A percentile compares a stretch with the other conserved stretches of the same genome.
Evolutionary conservation across 1,139 yeast species (phyloP).

Genomic region (Suhomyces coccinellae): DNA sequence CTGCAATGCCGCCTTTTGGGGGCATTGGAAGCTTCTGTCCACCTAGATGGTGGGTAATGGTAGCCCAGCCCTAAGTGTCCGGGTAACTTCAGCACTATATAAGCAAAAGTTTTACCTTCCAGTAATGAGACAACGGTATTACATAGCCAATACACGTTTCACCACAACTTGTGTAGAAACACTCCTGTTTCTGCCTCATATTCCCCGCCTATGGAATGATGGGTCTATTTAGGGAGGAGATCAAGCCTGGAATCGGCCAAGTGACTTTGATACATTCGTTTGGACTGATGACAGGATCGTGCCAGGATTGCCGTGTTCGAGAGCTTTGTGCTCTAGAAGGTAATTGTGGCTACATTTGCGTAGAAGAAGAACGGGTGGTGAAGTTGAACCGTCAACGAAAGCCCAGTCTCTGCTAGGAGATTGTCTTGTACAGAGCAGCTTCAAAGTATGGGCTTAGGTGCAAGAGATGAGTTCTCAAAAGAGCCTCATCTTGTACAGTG

Average conservation of each 20-base stretch:
- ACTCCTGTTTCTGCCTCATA: conserved; percentile 78
- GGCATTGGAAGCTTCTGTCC: too few species aligned
- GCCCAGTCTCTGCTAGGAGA: too few species aligned
- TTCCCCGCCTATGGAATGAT: conserved; percentile 52
- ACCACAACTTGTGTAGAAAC: conserved; percentile 8
- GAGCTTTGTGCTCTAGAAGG: conserved; percentile 3
- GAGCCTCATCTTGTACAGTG: too few species aligned
- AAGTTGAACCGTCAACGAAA: too few species aligned
- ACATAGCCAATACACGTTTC: conserved; percentile 4
- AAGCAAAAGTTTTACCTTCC: not conserved
- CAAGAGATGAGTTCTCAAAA: too few species aligned
- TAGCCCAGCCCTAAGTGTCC: conserved; percentile 7
- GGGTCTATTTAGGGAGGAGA: conserved; percentile 76
- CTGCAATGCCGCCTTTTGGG: too few species aligned
- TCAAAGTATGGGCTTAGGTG: too few species aligned
- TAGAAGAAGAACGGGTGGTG: not conserved
- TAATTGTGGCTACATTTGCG: conserved; percentile 7
- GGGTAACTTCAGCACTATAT: conserved; percentile 12
- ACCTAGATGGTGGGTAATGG: too few species aligned
- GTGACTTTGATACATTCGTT: conserved; percentile 44
- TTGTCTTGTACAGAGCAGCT: too few species aligned
- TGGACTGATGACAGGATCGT: conserved; percentile 41
- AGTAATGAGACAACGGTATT: not conserved
- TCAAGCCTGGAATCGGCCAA: conserved; percentile 46
- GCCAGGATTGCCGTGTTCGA: conserved; percentile 26